phyloP scores from a whole-genome alignment of 2,329 filamentous ascomycete genomes.

The Colletotrichum destructivum region DNA sequence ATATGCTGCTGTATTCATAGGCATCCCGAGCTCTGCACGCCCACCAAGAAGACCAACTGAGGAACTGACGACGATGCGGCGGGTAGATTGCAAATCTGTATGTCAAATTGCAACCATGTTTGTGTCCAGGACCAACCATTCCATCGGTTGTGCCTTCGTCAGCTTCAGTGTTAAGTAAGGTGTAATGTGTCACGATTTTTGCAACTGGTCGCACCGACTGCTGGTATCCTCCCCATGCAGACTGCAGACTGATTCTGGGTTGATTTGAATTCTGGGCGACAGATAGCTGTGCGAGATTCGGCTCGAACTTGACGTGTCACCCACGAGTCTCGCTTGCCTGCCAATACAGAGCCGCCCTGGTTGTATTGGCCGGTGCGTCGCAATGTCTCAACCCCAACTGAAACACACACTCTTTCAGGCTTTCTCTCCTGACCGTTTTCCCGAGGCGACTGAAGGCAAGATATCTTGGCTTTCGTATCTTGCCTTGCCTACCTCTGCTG shows the following conservation, averaged over 20 bases:
- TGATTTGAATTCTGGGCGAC: not conserved
- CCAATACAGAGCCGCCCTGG: slow-evolving; percentile 22
- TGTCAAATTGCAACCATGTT: not conserved
- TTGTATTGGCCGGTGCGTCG: slow-evolving; percentile 21
- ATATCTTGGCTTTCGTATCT: not conserved
- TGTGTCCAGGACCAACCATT: not conserved
- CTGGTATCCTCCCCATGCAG: not conserved
- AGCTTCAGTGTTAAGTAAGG: slow-evolving; percentile 8
- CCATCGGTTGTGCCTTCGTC: slow-evolving; percentile 1
- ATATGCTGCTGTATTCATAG: not conserved
- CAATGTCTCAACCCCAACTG: slow-evolving; percentile 31
- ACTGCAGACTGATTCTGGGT: slow-evolving; percentile 9
- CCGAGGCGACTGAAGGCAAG: slow-evolving; percentile 1
- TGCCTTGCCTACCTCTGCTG: not conserved
- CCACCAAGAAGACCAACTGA: too few species aligned
- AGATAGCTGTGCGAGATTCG: slow-evolving; percentile 32
- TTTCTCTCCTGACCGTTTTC: slow-evolving; percentile 11
- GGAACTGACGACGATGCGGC: not conserved
- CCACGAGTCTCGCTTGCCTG: slow-evolving; percentile 27
- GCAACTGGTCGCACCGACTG: not conserved
- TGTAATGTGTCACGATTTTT: slow-evolving; percentile 8
- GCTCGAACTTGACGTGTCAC: slow-evolving; percentile 2
- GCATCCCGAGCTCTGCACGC: not conserved
- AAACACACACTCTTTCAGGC: slow-evolving; percentile 21
- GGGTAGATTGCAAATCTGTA: slow-evolving; percentile 2